Base-by-base conservation (phyloP, 257 asterid species). In the Linaria vulgaris region DNA sequence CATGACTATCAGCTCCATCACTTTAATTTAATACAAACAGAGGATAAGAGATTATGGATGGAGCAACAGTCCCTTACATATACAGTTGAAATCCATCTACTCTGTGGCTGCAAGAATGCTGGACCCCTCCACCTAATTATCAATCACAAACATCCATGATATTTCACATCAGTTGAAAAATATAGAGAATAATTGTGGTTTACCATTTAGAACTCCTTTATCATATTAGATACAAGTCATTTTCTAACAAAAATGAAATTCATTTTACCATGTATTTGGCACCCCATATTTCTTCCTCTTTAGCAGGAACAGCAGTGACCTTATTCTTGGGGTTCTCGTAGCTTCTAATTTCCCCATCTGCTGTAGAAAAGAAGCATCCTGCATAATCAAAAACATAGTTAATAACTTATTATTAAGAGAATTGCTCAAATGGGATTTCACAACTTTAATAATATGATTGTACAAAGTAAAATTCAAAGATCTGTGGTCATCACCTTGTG, bases 251-350 rank as follows among this genome's bases (percentile, higher is more conserved):
- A 23, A 30, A 13, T 12, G 3, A 27, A 27, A 47, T 43, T 54
- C 45, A 61, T 50, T 47, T 78, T 85, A 94, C 99, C 97, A 90
- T 78, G 81, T 80, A 90, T 71, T 88, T 94, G 9, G 99, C 95
- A 56, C 99, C 99, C 96, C 97, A 94, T 15, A 94, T 94, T 64
- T 94, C 99, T 72, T 90, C 99, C 74, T 94, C 99, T 53, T 75
- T 62, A 31, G 97, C 99, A 54, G 95, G 95, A 62, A 94, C 92
- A 21, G 96, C 99, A 9, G 95, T 94, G 66, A 94, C 80, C 83
- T 94, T 94, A 72, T 79, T 87, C 63, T 94, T 94, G 16, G 99
- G 99, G 64, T 94, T 90, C 86, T 94, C 97, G 13, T 87, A 94
- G 89, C 96, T 79, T 80, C 87, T 77, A 34, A 94, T 76, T 57